These are phyloP conservation scores for Rhododendron molle DNA, from an alignment of 148 eudicot genomes.

Conservation along the genomic window DNA sequence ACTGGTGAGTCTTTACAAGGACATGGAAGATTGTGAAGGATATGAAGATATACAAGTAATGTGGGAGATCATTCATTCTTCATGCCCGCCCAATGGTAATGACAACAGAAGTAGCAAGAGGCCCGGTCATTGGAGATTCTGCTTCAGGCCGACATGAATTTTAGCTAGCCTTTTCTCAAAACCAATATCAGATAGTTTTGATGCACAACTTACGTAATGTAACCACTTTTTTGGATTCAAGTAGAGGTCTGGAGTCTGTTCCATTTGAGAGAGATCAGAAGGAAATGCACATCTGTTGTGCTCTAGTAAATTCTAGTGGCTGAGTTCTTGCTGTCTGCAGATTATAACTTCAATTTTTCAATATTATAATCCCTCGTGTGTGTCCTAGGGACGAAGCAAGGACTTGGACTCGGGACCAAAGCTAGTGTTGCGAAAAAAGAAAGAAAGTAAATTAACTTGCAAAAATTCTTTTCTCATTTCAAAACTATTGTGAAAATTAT, in stretches of 20 bases:
- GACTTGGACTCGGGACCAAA: background rate
- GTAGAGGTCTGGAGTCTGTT: background rate
- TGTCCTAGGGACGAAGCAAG: background rate
- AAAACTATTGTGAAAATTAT: background rate
- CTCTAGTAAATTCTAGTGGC: background rate
- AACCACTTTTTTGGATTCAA: background rate
- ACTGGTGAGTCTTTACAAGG: conserved; percentile 47
- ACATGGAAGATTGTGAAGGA: conserved; percentile 57
- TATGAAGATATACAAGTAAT: conserved; percentile 63
- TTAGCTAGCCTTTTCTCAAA: background rate
- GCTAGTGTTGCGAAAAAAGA: background rate
- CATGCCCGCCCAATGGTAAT: background rate
- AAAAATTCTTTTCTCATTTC: background rate
- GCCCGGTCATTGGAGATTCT: conserved; percentile 23
- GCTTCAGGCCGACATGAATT: conserved; percentile 27
- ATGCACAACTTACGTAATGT: background rate
- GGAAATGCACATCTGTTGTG: background rate
- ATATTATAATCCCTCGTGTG: background rate
- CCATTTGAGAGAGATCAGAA: background rate
- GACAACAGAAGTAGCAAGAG: conserved; percentile 12
- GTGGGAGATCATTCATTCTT: conserved; percentile 73
- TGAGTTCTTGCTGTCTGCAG: background rate
- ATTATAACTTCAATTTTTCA: background rate
- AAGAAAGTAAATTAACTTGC: background rate
- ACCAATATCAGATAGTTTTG: background rate